Percentiles rank a stretch among this genome's conserved stretches.
Evolutionary conservation across 83 land plant species (phyloP).

Genomic region (Picea engelmannii): DNA sequence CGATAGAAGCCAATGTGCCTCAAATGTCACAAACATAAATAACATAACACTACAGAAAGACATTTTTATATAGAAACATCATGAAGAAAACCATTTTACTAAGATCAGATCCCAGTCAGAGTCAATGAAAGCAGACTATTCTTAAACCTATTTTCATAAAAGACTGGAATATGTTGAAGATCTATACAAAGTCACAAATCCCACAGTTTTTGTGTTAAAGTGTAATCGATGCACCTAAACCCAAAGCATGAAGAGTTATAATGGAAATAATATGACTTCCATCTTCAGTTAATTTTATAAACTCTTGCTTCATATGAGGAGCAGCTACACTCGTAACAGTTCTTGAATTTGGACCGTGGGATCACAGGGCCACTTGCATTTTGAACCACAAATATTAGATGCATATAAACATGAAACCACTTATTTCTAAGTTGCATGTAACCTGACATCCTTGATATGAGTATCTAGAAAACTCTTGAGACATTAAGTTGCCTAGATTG

Average conservation of each 20-base stretch:
- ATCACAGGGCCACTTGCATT: neutral
- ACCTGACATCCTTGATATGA: neutral
- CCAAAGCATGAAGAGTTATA: neutral
- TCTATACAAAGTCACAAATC: neutral
- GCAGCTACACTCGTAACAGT: neutral
- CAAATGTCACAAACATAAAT: neutral
- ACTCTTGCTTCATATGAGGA: neutral
- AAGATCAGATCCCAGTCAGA: neutral
- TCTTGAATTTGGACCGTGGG: neutral
- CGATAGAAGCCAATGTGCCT: neutral
- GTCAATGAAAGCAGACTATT: neutral
- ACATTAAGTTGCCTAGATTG: neutral
- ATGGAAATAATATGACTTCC: neutral
- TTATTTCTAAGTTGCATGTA: neutral
- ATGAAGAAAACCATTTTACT: neutral
- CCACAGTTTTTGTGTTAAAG: neutral
- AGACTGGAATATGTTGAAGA: neutral
- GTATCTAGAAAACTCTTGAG: neutral
- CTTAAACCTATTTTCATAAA: neutral
- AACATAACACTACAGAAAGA: neutral
- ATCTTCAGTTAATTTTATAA: neutral
- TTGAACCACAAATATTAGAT: neutral
- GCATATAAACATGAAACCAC: neutral
- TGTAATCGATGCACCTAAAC: neutral
- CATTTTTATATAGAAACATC: neutral